Evolutionary conservation across 306 rosid genomes (phyloP), one percentile per base, ranked within the genome.

Genomic region (Fragaria vesca): DNA sequence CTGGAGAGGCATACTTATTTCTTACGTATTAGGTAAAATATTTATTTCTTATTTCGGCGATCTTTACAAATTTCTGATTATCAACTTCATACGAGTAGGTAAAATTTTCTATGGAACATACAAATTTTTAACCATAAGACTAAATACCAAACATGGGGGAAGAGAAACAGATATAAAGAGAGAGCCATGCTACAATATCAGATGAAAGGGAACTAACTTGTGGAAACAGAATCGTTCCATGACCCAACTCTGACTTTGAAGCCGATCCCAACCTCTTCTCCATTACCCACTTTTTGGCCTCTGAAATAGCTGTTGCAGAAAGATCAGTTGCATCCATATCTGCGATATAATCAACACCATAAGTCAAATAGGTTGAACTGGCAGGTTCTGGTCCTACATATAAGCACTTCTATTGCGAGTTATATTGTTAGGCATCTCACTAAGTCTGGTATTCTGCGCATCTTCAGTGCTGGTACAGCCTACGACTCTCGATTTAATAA

Each of bases 241-340:
- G 77, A 80, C 83, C 88, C 69, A 84, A 26, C 69, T 88, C 85
- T 69, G 86, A 80, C 72, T 83, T 90, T 67, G 93, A 84, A 76
- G 86, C 83, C 75, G 89, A 86, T 82, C 85, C 84, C 13, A 76
- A 86, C 84, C 87, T 93, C 91, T 88, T 90, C 84, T 89, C 94
- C 79, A 74, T 85, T 70, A 91, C 74, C 98, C 98, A 96, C 86
- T 87, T 93, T 81, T 86, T 93, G 45, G 98, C 98, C 89, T 93
- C 97, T 81, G 88, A 73, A 84, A 93, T 82, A 66, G 98, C 98
- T 34, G 94, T 86, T 72, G 87, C 86, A 50, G 87, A 83, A 82
- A 92, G 87, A 34, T 84, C 90, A 47, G 88, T 89, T 40, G 85
- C 78, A 67, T 72, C 89, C 76, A 43, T 47, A 76, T 79, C 86